These are phyloP conservation scores for Nannochloris sp. DNA, from an alignment of 139 green algal genomes.

Conservation along the genomic window DNA sequence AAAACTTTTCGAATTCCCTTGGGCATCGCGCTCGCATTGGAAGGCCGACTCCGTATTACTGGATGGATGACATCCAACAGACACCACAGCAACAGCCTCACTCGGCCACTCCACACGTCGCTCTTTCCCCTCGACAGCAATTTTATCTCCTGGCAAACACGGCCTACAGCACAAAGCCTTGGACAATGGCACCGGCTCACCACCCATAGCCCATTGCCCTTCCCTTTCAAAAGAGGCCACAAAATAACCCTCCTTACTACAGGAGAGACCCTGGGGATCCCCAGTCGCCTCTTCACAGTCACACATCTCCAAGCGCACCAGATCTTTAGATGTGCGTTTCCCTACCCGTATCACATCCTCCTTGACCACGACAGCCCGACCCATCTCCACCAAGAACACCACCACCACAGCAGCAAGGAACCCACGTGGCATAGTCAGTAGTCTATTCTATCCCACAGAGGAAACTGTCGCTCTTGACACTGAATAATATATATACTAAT, in stretches of 20 bases:
- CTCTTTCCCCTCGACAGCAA: neutral
- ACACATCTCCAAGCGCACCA: slow-evolving; percentile 29
- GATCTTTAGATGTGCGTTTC: neutral
- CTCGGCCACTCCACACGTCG: neutral
- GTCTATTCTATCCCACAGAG: too few relatives aligned
- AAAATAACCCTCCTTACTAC: slow-evolving; percentile 50
- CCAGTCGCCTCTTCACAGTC: slow-evolving; percentile 44
- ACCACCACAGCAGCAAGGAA: too few relatives aligned
- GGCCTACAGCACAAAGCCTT: slow-evolving; percentile 63
- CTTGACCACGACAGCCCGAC: neutral
- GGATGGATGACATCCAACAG: slow-evolving; percentile 54
- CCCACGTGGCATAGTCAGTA: too few relatives aligned
- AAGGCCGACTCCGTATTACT: slow-evolving; percentile 22
- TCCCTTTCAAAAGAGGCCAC: slow-evolving; percentile 41
- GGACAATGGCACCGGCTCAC: slow-evolving; percentile 60
- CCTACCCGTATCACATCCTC: neutral
- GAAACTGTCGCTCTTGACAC: too few relatives aligned
- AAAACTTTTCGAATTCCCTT: slow-evolving; percentile 5
- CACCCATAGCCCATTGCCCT: slow-evolving; percentile 44
- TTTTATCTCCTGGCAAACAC: slow-evolving; percentile 41
- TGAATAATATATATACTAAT: too few relatives aligned
- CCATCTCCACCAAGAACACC: too few relatives aligned
- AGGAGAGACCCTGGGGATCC: slow-evolving; percentile 36
- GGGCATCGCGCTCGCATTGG: slow-evolving; percentile 32
- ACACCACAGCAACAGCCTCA: slow-evolving; percentile 45